Evolutionary conservation across 345 rosid species (phyloP), one percentile per base, ranked within the genome.

Genomic region (Citrus mangshanensis): DNA sequence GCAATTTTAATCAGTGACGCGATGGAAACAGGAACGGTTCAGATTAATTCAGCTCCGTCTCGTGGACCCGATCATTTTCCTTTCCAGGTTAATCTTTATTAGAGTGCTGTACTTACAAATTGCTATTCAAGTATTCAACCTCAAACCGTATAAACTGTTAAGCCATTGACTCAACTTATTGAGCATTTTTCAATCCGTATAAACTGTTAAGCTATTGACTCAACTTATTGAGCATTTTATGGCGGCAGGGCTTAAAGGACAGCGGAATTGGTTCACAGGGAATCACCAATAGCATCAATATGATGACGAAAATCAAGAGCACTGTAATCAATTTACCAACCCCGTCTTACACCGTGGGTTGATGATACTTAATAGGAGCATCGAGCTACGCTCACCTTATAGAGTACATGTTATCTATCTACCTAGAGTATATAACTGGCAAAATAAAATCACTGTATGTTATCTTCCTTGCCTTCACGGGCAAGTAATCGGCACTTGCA

Each of bases 61-160:
- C 92, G 98, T 7, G 99, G 99, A 65, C 98, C 98, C 0, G 98
- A 96, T 80, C 99, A 96, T 82, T 96, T 96, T 81, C 99, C 98
- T 58, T 96, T 96, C 89, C 98, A 96, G 98, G 99, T 95, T 28
- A 84, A 68, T 37, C 38, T 35, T 59, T n/a, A 19, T n/a, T 6
- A 7, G 16, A 19, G 9, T 66, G 5, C 70, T 24, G 0, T 13
- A 12, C 28, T 27, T 27, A 63, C 37, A 14, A 13, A 13, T 28
- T 27, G 6, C 38, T 37, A 27, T 37, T 67, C 32, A 51, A 51
- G 34, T 32, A 18, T 37, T 67, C 34, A 54, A 54, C 1, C 51
- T 46, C 18, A 46, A 46, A 12, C 4, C 4, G 1, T 46, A 46
- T 12, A 12, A 10, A 46, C 13, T 46, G 4, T 46, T 46, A 46